Conservation (phyloP, 2,329 filamentous ascomycete species). For the Tolypocladium cylindrosporum region DNA sequence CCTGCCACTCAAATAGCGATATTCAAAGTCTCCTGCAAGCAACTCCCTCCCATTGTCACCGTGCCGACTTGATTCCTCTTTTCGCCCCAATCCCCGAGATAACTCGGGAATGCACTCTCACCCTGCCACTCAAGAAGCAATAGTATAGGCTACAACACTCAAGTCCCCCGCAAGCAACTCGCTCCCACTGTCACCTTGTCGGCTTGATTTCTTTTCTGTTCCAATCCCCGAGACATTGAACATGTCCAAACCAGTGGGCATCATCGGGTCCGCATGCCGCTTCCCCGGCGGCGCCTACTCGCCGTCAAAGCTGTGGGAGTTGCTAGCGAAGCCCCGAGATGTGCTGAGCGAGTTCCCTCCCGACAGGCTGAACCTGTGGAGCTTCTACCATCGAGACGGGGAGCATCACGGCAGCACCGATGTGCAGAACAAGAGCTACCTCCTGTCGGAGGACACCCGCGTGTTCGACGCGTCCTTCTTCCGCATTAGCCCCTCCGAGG, state of each 20-base stretch:
- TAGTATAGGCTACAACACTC: neutral
- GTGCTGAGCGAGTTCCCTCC: constrained; percentile 18
- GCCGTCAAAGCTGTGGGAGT: constrained; percentile 26
- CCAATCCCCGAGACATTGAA: neutral
- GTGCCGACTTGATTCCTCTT: no score
- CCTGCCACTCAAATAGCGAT: neutral
- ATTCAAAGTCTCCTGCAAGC: no score
- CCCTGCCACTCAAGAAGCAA: neutral
- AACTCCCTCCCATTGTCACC: no score
- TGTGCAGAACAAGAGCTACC: constrained; percentile 16
- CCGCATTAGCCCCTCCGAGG: constrained; percentile 25
- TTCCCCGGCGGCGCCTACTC: constrained; percentile 23
- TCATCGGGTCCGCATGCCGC: constrained; percentile 28
- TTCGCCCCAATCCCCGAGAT: no score
- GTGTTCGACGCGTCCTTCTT: constrained; percentile 27
- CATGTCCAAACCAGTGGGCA: constrained; percentile 25
- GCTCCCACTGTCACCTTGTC: neutral
- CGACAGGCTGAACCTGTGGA: constrained; percentile 13
- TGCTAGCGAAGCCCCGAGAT: constrained; percentile 19
- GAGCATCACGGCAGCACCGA: constrained; percentile 16
- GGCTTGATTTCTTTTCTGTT: neutral
- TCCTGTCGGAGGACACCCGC: constrained; percentile 24
- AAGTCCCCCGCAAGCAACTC: neutral
- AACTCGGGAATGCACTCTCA: neutral
- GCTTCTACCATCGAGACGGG: constrained; percentile 18